Evolutionary conservation across 2,329 filamentous ascomycete genomes (phyloP).

Genomic region (Pseudocercospora fijiensis): DNA sequence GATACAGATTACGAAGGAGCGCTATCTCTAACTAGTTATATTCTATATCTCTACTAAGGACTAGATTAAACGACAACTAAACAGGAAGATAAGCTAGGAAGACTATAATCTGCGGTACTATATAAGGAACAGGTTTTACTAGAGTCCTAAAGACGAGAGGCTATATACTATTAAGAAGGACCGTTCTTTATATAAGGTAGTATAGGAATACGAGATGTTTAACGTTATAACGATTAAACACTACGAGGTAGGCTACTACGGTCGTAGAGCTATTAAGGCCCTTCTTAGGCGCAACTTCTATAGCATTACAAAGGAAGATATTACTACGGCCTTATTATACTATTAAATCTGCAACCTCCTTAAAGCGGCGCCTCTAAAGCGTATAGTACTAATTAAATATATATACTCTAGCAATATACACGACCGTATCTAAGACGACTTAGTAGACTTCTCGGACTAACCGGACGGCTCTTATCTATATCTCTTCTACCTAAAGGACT

Average conservation of each 20-base stretch:
- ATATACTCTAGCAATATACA: background rate
- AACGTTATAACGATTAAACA: background rate
- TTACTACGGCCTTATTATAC: background rate
- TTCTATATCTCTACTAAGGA: background rate
- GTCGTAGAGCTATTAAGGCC: background rate
- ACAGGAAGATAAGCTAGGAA: background rate
- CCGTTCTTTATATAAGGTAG: background rate
- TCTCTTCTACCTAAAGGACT: background rate
- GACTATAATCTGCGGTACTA: background rate
- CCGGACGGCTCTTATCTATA: background rate
- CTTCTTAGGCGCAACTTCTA: background rate
- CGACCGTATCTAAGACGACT: background rate
- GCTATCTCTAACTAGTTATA: background rate
- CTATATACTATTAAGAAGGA: background rate
- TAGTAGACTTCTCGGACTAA: background rate
- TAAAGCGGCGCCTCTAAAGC: background rate
- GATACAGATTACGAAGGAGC: background rate
- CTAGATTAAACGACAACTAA: background rate
- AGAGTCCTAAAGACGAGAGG: background rate
- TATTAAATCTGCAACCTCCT: background rate
- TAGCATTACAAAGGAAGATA: background rate
- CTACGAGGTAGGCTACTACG: background rate
- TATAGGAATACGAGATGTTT: background rate
- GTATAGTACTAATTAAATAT: background rate
- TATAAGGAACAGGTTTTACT: background rate